Conservation (phyloP, 805 yeast species). For the Candida dajiaensis region DNA sequence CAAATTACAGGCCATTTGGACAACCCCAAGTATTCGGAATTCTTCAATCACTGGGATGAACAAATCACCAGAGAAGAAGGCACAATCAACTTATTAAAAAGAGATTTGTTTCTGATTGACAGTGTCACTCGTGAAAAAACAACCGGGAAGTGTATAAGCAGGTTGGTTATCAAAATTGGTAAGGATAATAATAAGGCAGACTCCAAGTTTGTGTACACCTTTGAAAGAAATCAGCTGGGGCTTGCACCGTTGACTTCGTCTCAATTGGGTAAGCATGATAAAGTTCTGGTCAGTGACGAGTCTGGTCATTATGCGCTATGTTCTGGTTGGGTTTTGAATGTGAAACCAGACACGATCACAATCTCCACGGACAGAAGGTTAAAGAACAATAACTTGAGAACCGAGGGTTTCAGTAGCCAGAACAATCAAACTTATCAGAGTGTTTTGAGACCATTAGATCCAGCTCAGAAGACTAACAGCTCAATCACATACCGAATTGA, state of each 20-base stretch:
- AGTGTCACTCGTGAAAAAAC: slow-evolving; percentile 51
- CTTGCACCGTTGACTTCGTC: slow-evolving; percentile 26
- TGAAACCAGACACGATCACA: slow-evolving; percentile 38
- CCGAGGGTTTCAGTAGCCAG: slow-evolving; percentile 35
- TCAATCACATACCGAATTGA: slow-evolving; percentile 57
- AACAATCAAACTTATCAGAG: slow-evolving; percentile 48
- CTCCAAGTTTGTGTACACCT: slow-evolving; percentile 39
- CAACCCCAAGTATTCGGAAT: slow-evolving; percentile 39
- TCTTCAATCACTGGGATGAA: slow-evolving; percentile 68
- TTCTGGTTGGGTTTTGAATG: slow-evolving; percentile 46
- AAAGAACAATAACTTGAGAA: slow-evolving; percentile 26
- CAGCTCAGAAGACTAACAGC: slow-evolving; percentile 5
- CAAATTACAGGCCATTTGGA: slow-evolving; percentile 45
- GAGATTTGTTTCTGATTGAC: slow-evolving; percentile 54
- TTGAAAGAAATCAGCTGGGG: slow-evolving; percentile 30
- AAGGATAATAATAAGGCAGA: slow-evolving; percentile 16
- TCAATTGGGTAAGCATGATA: slow-evolving; percentile 54
- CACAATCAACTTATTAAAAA: slow-evolving; percentile 41
- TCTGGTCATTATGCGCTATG: slow-evolving; percentile 70
- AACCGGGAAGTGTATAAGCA: slow-evolving; percentile 55
- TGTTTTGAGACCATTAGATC: slow-evolving; percentile 29
- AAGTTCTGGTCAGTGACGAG: slow-evolving; percentile 74
- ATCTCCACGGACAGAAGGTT: slow-evolving; percentile 53
- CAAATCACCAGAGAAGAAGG: slow-evolving; percentile 72
- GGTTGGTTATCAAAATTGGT: slow-evolving; percentile 35